phyloP scores from a whole-genome alignment of 2,329 filamentous ascomycete genomes.

The Shiraia sp. region DNA sequence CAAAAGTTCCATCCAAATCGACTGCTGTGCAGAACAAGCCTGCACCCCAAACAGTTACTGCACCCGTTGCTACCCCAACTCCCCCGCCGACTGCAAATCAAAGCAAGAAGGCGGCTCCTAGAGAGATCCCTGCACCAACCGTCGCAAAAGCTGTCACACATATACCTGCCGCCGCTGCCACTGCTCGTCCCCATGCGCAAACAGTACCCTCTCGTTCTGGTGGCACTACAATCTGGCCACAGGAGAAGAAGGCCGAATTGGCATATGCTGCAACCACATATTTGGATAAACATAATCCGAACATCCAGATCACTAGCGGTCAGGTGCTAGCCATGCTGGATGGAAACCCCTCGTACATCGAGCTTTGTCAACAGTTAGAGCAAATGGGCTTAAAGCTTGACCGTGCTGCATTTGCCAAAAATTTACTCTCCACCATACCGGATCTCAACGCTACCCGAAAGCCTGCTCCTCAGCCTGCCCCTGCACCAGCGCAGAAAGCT shows the following conservation, averaged over 20 bases:
- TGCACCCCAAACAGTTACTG: conserved; percentile 19
- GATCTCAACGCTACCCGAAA: conserved; percentile 42
- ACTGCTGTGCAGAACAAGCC: conserved; percentile 25
- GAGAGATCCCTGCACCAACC: conserved; percentile 11
- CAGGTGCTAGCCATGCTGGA: conserved; percentile 55
- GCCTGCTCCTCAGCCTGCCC: conserved; percentile 11
- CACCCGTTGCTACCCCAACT: conserved; percentile 10
- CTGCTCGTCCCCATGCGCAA: conserved; percentile 7
- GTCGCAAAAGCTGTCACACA: conserved; percentile 7
- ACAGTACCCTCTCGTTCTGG: conserved; percentile 8
- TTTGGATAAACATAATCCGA: conserved; percentile 50
- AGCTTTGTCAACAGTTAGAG: conserved; percentile 60
- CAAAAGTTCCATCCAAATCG: conserved; percentile 36
- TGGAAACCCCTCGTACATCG: conserved; percentile 59
- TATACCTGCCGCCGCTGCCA: conserved; percentile 5
- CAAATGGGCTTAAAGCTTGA: conserved; percentile 54
- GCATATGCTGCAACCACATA: conserved; percentile 55
- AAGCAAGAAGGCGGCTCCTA: conserved; percentile 24
- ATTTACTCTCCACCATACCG: conserved; percentile 52
- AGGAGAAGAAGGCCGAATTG: conserved; percentile 55
- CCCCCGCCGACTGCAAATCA: conserved; percentile 22
- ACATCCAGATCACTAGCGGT: conserved; percentile 42
- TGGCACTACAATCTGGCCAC: conserved; percentile 54
- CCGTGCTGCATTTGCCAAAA: conserved; percentile 57
- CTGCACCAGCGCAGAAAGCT: conserved; percentile 12